Base-by-base conservation (phyloP, 2,329 filamentous ascomycete species). In the Nigrospora sphaerica region DNA sequence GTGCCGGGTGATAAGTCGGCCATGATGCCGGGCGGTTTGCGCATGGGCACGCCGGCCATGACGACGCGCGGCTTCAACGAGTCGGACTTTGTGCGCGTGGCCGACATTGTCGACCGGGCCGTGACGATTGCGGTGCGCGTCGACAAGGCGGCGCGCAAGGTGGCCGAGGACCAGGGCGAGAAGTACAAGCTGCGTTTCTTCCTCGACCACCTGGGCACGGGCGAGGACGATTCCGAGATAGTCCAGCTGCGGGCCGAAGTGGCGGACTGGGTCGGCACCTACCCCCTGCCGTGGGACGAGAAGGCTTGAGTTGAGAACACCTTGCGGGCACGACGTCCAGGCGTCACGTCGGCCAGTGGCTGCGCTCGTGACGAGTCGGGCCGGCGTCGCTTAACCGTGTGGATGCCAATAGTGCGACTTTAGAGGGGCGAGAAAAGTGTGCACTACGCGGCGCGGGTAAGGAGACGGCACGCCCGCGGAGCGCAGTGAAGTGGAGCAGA, bases 41-140 rank as follows among this genome's bases (percentile, higher is more conserved):
- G 93, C 55, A 91, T 98, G 71, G 93, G 93, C 46, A 93, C 92
- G 0, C 93, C 93, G 0, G 93, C 93, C 56, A 98, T 98, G 93
- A 97, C 93, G 18, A 95, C 89, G 16, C 83, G 93, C 50, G 93
- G 92, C n/a, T 92, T 98, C 66, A 80, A 78, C 56, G 84, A 91
- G 59, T 82, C 85, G 46, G 93, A 98, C 69, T 98, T 97, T 69
- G 80, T 81, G 46, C 80, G 87, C 14, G 88, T 95, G 13, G 89
- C 88, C 13, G 86, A 89, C 60, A 88, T 95, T 52, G 87, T 95
- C 45, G 87, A 92, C 68, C 82, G 87, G 41, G 85, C 86, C 10
- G 88, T 95, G 40, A 81, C 79, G 31, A 89, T 95, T 56, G 85
- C 88, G 1, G 77, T 85, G 55, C 80, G 86, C 49, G 71, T 95